Evolutionary conservation across 306 rosid species (phyloP).

Genomic region (Macrotyloma uniflorum): DNA sequence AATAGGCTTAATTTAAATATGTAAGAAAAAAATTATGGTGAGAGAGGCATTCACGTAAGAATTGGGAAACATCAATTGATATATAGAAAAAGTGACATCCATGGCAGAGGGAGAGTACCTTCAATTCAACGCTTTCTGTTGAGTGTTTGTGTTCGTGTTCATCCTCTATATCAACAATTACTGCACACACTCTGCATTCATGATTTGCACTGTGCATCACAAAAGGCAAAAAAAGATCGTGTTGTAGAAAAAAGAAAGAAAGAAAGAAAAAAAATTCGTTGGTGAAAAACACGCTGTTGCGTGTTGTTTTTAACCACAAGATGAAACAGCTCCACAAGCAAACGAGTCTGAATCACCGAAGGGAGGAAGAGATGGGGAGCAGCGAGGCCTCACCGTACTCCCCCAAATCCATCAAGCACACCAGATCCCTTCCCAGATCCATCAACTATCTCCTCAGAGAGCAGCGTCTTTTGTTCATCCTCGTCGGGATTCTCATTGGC

Average conservation of each 20-base stretch:
- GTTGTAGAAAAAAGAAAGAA: no score
- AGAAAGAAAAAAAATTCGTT: not conserved
- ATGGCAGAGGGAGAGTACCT: conserved; percentile 2
- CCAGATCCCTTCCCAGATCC: conserved; percentile 88
- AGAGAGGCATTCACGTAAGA: conserved; percentile 7
- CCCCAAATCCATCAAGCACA: conserved; percentile 71
- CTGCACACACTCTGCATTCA: not conserved
- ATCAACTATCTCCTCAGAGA: conserved; percentile 78
- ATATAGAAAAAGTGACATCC: conserved; percentile 4
- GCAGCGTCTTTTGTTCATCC: conserved; percentile 85
- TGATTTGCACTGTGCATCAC: not conserved
- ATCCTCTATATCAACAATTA: not conserved
- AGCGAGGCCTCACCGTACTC: conserved; percentile 60
- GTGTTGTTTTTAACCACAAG: not conserved
- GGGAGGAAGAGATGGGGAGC: conserved; percentile 74
- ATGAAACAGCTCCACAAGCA: conserved; percentile 84
- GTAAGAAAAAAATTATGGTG: not conserved
- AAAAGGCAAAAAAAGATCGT: not conserved
- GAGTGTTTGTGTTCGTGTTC: not conserved
- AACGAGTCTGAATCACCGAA: conserved; percentile 60
- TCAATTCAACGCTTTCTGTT: conserved; percentile 35
- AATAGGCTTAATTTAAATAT: not conserved
- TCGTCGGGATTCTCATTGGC: conserved; percentile 83
- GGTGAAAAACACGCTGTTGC: not conserved
- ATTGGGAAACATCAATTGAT: not conserved